Percentiles rank a stretch among this genome's conserved stretches.
Conservation (phyloP, 1,284 basidiomycete genomes). For the Ganoderma lucidum region DNA sequence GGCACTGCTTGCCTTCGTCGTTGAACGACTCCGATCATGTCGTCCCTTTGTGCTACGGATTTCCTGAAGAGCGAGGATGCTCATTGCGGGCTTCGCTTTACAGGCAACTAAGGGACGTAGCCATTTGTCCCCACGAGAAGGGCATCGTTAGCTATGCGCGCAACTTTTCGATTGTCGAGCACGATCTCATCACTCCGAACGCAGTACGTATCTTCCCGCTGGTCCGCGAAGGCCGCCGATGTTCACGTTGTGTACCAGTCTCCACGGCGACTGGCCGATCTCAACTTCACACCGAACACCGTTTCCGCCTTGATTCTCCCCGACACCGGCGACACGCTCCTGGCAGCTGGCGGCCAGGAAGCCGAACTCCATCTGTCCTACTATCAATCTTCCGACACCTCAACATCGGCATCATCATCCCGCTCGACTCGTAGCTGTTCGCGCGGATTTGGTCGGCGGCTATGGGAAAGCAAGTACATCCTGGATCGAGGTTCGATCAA, state of each 20-base stretch:
- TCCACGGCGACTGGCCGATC: conserved; percentile 58
- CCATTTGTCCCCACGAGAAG: conserved; percentile 74
- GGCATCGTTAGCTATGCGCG: conserved; percentile 77
- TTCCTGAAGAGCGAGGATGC: neutral
- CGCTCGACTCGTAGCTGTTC: conserved; percentile 31
- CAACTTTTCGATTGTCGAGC: conserved; percentile 65
- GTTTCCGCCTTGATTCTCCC: conserved; percentile 68
- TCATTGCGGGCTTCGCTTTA: conserved; percentile 1
- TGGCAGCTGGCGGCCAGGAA: conserved; percentile 85
- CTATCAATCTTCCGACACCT: conserved; percentile 43
- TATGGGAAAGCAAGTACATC: conserved; percentile 66
- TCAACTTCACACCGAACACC: conserved; percentile 73
- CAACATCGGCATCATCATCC: conserved; percentile 36
- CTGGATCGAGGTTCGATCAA: conserved; percentile 78
- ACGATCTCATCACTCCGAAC: conserved; percentile 61
- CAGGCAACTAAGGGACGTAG: conserved; percentile 79
- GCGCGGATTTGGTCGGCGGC: conserved; percentile 39
- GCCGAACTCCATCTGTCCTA: conserved; percentile 81
- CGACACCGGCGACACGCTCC: conserved; percentile 62
- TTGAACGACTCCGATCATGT: neutral
- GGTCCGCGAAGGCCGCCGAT: neutral
- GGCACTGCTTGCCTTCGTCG: neutral
- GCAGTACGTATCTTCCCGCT: conserved; percentile 51
- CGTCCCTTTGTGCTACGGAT: neutral
- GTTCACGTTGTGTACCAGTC: conserved; percentile 44